Evolutionary conservation across 805 yeast genomes (phyloP).

Genomic region (Yamadazyma olivae): DNA sequence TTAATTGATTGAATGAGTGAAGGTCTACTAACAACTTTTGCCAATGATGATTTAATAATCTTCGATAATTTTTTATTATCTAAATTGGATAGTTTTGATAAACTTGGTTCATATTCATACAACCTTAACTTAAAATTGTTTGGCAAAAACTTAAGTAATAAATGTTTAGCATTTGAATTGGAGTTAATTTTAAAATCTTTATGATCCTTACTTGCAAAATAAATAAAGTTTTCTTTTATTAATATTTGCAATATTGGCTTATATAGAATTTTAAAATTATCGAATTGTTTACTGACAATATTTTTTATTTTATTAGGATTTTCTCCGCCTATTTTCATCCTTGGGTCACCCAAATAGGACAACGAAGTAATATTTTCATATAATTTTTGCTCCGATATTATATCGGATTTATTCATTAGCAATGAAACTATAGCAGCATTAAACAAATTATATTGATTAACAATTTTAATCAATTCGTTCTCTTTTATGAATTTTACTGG

Average conservation of each 20-base stretch:
- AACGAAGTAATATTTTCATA: slow-evolving; percentile 75
- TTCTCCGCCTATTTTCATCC: slow-evolving; percentile 85
- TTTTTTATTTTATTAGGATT: slow-evolving; percentile 85
- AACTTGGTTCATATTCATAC: slow-evolving; percentile 13
- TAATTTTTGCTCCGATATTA: slow-evolving; percentile 60
- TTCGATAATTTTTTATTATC: slow-evolving; percentile 24
- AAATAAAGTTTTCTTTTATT: not conserved
- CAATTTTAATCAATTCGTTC: slow-evolving; percentile 7
- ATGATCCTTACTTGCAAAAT: not conserved
- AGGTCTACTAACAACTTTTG: slow-evolving; percentile 57
- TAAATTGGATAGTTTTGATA: not conserved
- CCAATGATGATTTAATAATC: slow-evolving; percentile 17
- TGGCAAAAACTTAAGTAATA: slow-evolving; percentile 48
- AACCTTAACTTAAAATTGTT: slow-evolving; percentile 42
- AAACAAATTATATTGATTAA: slow-evolving; percentile 73
- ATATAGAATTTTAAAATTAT: slow-evolving; percentile 68
- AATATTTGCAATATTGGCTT: slow-evolving; percentile 45
- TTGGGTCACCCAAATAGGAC: slow-evolving; percentile 87
- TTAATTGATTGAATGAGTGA: slow-evolving; percentile 74
- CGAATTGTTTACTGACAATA: slow-evolving; percentile 75
- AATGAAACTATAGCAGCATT: slow-evolving; percentile 74
- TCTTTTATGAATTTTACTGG: slow-evolving; percentile 66
- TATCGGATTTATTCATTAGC: slow-evolving; percentile 36
- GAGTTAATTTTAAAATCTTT: slow-evolving; percentile 2
- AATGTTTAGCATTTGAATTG: slow-evolving; percentile 4